Evolutionary conservation across 75 land plant species (phyloP).

Genomic region (Sequoia sempervirens): DNA sequence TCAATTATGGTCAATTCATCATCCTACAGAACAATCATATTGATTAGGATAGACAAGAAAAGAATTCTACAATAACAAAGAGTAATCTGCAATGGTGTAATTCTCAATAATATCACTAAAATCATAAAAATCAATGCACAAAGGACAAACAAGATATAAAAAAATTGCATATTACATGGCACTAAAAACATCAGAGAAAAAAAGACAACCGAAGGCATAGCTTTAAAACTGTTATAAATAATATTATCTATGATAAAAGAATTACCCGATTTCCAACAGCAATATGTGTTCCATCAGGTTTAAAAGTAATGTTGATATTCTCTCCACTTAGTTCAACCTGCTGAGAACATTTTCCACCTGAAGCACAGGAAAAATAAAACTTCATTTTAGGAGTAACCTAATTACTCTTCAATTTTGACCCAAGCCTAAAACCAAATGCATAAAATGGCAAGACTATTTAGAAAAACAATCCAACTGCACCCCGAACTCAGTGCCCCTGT

Average conservation of each 20-base stretch:
- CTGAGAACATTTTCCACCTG: constrained; percentile 97
- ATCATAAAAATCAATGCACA: not conserved
- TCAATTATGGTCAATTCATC: constrained; percentile 95
- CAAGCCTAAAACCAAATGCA: not conserved
- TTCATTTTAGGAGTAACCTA: not conserved
- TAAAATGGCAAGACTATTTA: too few relatives aligned
- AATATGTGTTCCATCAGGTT: constrained; percentile 91
- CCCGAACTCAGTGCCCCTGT: too few relatives aligned
- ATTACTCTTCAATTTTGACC: not conserved
- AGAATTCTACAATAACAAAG: not conserved
- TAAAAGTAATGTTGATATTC: constrained; percentile 92
- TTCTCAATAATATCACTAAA: constrained; percentile 5
- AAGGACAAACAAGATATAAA: not conserved
- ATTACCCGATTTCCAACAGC: constrained; percentile 95
- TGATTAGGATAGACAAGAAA: not conserved
- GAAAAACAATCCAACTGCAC: too few relatives aligned
- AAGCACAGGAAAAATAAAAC: not conserved
- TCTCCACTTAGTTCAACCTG: constrained; percentile 96
- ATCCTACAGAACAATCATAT: constrained; percentile 47
- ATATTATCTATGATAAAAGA: not conserved
- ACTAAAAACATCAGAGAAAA: not conserved
- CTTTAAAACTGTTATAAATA: not conserved
- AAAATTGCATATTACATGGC: not conserved
- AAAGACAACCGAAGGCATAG: not conserved
- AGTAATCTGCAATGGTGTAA: not conserved